A percentile compares a stretch with the other conserved stretches of the same genome.
These are phyloP conservation scores for Phytopythium litorale DNA, from an alignment of 352 stramenopile genomes.

Conservation along the genomic window DNA sequence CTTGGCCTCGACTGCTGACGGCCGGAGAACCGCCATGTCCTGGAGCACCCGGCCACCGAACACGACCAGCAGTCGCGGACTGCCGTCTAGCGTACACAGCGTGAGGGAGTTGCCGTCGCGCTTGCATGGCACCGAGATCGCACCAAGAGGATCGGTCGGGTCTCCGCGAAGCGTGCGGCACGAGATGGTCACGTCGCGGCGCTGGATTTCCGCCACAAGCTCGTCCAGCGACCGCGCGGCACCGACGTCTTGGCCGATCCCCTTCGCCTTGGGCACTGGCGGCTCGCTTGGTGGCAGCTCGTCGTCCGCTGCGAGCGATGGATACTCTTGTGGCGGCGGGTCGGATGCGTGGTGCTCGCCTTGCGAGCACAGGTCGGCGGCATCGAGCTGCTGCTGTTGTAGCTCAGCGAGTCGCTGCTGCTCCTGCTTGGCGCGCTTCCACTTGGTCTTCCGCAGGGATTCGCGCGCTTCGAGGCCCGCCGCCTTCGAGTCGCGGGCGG, in stretches of 20 bases:
- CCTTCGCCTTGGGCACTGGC: background rate
- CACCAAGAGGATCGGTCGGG: constrained; percentile 30
- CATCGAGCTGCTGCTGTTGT: constrained; percentile 8
- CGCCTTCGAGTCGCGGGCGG: constrained; percentile 21
- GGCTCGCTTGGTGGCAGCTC: background rate
- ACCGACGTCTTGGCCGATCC: background rate
- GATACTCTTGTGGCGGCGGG: background rate
- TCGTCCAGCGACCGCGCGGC: constrained; percentile 16
- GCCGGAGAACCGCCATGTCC: constrained; percentile 43
- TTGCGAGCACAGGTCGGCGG: background rate
- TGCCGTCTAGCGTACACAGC: constrained; percentile 44
- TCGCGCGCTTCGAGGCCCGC: constrained; percentile 20
- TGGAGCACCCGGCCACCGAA: constrained; percentile 55
- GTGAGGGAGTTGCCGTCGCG: constrained; percentile 66
- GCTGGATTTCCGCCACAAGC: constrained; percentile 29
- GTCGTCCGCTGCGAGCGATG: background rate
- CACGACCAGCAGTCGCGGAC: constrained; percentile 39
- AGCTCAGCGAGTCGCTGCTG: constrained; percentile 14
- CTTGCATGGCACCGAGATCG: constrained; percentile 42
- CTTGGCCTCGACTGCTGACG: constrained; percentile 16
- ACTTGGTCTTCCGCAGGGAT: constrained; percentile 46
- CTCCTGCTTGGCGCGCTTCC: constrained; percentile 31
- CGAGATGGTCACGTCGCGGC: constrained; percentile 22
- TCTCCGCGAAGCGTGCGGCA: constrained; percentile 12
- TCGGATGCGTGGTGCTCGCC: background rate